Conservation (phyloP, 495 filamentous ascomycete species). For the Neurospora hispaniola region DNA sequence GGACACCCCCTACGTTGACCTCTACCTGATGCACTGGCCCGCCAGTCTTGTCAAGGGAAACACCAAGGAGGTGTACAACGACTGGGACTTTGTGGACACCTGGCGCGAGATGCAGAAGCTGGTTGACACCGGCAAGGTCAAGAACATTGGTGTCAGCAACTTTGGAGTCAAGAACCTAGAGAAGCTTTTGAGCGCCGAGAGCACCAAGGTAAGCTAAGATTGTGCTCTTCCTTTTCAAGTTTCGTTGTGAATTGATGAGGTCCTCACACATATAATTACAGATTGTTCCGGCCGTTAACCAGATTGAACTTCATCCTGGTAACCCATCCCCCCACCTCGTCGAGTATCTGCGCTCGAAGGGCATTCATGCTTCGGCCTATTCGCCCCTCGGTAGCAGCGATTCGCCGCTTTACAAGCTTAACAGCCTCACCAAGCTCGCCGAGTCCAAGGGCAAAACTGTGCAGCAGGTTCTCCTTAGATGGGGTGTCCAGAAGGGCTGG, state of each 20-base stretch:
- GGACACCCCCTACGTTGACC: slow-evolving; percentile 66
- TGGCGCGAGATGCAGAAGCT: slow-evolving; percentile 82
- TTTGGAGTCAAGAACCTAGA: slow-evolving; percentile 61
- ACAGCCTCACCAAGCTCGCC: slow-evolving; percentile 47
- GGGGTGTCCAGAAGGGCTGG: slow-evolving; percentile 64
- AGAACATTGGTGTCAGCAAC: slow-evolving; percentile 75
- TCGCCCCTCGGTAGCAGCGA: slow-evolving; percentile 51
- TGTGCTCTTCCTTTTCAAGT: background rate
- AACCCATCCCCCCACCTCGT: slow-evolving; percentile 71
- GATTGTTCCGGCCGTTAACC: slow-evolving; percentile 77
- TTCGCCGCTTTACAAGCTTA: slow-evolving; percentile 49
- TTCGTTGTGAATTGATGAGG: background rate
- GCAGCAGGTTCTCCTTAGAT: slow-evolving; percentile 56
- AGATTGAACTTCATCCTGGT: slow-evolving; percentile 84
- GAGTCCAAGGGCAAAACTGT: slow-evolving; percentile 56
- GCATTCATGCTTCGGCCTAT: slow-evolving; percentile 60
- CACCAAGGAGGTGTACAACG: slow-evolving; percentile 28
- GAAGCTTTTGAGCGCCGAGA: slow-evolving; percentile 50
- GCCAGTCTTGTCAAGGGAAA: slow-evolving; percentile 35
- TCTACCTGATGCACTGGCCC: slow-evolving; percentile 85
- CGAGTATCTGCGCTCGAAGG: slow-evolving; percentile 56
- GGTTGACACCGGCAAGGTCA: slow-evolving; percentile 65
- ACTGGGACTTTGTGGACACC: slow-evolving; percentile 77
- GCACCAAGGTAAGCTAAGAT: slow-evolving; percentile 26
- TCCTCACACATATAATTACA: slow-evolving; percentile 25